These are phyloP conservation scores for Aspergillus heteromorphus DNA, from an alignment of 495 filamentous ascomycete genomes.

Conservation along the genomic window DNA sequence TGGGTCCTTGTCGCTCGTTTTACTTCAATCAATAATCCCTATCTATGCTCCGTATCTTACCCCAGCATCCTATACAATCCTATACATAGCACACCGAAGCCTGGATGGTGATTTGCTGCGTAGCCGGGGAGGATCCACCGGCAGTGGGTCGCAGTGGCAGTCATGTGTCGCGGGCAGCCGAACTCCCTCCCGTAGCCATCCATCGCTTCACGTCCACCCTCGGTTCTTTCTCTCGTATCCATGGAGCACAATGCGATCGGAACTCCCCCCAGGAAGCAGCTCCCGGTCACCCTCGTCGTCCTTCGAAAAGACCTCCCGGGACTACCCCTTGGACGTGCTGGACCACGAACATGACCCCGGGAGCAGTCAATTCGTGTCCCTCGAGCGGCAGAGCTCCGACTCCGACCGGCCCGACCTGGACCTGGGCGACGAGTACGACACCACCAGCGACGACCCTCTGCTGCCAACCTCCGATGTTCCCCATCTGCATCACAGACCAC, in stretches of 20 bases:
- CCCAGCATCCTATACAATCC: too few species aligned
- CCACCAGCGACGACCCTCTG: constrained; percentile 20
- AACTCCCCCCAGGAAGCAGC: constrained; percentile 1
- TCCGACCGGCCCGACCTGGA: constrained; percentile 10
- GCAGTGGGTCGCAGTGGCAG: too few species aligned
- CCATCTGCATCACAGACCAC: background rate
- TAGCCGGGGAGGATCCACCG: too few species aligned
- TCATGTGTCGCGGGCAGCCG: background rate
- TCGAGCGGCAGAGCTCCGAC: constrained; percentile 15
- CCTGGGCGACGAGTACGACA: constrained; percentile 1
- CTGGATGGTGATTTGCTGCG: background rate
- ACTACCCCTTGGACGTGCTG: constrained; percentile 8
- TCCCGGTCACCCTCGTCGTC: constrained; percentile 17
- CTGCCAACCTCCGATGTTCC: constrained; percentile 16
- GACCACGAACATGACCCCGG: constrained; percentile 11
- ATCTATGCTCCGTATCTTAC: too few species aligned
- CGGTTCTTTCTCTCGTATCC: background rate
- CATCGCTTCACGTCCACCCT: background rate
- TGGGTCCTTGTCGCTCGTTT: background rate
- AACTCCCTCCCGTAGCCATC: background rate
- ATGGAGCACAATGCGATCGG: constrained; percentile 13
- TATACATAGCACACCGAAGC: too few species aligned
- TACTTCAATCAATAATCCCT: too few species aligned
- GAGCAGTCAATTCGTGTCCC: constrained; percentile 10
- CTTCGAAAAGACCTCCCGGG: constrained; percentile 15